Evolutionary conservation across 495 filamentous ascomycete genomes (phyloP).

Genomic region (Bryoglossum gracile): DNA sequence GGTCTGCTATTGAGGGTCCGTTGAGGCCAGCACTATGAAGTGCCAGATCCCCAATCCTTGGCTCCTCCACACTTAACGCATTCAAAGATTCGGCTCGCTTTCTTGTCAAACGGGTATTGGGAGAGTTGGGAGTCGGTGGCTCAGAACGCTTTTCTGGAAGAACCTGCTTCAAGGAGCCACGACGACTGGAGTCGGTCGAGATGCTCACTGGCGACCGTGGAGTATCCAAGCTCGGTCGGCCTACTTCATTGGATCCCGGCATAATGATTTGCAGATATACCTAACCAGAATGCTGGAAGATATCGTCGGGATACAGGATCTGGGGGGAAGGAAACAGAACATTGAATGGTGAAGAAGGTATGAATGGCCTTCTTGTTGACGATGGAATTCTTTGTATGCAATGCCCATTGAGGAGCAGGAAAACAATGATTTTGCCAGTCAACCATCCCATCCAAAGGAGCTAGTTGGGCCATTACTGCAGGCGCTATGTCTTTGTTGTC

Average conservation of each 20-base stretch:
- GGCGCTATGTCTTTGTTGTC: slow-evolving; percentile 25
- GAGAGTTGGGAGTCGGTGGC: slow-evolving; percentile 12
- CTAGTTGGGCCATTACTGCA: slow-evolving; percentile 22
- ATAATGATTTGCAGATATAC: slow-evolving; percentile 8
- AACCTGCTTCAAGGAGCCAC: slow-evolving; percentile 14
- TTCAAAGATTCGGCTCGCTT: slow-evolving; percentile 44
- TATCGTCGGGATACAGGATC: slow-evolving; percentile 1
- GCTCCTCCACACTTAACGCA: slow-evolving; percentile 37
- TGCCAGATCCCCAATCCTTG: slow-evolving; percentile 34
- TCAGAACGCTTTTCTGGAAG: slow-evolving; percentile 15
- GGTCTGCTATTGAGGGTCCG: slow-evolving; percentile 25
- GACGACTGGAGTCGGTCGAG: slow-evolving; percentile 21
- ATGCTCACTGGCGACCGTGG: slow-evolving; percentile 20
- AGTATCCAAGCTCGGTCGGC: slow-evolving; percentile 9
- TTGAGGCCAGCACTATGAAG: slow-evolving; percentile 31
- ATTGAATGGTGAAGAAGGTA: slow-evolving; percentile 10
- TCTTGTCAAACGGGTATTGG: slow-evolving; percentile 26
- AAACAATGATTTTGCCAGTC: slow-evolving; percentile 26
- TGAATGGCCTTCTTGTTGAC: slow-evolving; percentile 25
- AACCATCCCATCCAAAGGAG: slow-evolving; percentile 8
- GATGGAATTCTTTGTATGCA: slow-evolving; percentile 22
- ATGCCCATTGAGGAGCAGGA: slow-evolving; percentile 22
- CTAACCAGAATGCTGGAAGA: background rate
- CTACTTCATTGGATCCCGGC: slow-evolving; percentile 8
- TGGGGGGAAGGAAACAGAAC: slow-evolving; percentile 2